A percentile compares a stretch with the other conserved stretches of the same genome.
phyloP scores from a whole-genome alignment of 805 yeast species.

The Metschnikowia arizonensis region DNA sequence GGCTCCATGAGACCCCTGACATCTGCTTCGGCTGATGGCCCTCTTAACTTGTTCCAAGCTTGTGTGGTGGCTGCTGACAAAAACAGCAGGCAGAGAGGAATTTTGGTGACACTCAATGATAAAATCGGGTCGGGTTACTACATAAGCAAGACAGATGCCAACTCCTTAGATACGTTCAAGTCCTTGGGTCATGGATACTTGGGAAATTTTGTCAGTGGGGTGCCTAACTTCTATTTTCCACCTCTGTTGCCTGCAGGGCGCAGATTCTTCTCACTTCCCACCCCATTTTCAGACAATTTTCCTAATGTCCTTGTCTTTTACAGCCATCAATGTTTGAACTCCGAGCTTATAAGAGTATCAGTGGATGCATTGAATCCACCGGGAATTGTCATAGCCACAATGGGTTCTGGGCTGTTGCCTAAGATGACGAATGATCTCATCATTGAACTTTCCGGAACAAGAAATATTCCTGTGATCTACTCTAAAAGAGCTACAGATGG shows the following conservation, averaged over 20 bases:
- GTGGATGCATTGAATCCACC: constrained; percentile 42
- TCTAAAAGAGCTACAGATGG: constrained; percentile 70
- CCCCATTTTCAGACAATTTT: constrained; percentile 20
- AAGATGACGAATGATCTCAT: constrained; percentile 45
- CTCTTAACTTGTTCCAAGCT: constrained; percentile 69
- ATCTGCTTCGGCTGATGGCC: constrained; percentile 67
- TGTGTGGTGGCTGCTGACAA: constrained; percentile 55
- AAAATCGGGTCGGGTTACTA: constrained; percentile 67
- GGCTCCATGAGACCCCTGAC: constrained; percentile 77
- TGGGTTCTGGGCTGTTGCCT: constrained; percentile 68
- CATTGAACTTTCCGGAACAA: constrained; percentile 33
- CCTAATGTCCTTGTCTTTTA: constrained; percentile 54
- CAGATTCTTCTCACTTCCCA: constrained; percentile 18
- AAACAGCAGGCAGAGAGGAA: constrained; percentile 53
- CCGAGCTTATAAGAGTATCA: constrained; percentile 44
- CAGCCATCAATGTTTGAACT: constrained; percentile 58
- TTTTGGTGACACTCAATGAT: constrained; percentile 62
- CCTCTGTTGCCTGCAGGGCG: constrained; percentile 55
- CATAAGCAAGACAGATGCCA: constrained; percentile 67
- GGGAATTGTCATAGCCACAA: constrained; percentile 63
- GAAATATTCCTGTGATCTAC: constrained; percentile 52
- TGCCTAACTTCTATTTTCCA: constrained; percentile 61
- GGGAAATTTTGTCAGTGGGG: constrained; percentile 65
- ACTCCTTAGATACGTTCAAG: constrained; percentile 66
- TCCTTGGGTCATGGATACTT: constrained; percentile 65